A percentile compares a stretch with the other conserved stretches of the same genome.
Conservation (phyloP, 495 filamentous ascomycete genomes). For the Cercophora newfieldiana region DNA sequence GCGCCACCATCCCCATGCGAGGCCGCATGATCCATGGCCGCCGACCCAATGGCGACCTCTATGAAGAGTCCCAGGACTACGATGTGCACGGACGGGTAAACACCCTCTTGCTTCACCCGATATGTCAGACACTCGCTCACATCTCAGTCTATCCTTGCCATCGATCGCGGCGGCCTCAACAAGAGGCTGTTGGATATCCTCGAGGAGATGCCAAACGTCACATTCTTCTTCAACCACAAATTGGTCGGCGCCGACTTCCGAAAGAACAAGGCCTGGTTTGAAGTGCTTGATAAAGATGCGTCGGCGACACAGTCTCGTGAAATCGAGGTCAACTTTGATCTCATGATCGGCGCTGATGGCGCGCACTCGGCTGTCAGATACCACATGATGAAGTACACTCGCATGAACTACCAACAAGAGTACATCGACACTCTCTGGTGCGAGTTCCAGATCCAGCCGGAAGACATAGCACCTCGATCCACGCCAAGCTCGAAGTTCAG, state of each 20-base stretch:
- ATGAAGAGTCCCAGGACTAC: slow-evolving; percentile 81
- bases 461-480: slow-evolving; percentile 26
- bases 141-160: slow-evolving; percentile 48
- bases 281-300: slow-evolving; percentile 46
- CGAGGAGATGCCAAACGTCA: slow-evolving; percentile 80
- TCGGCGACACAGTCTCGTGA: slow-evolving; percentile 39
- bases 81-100: slow-evolving; percentile 84
- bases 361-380: slow-evolving; percentile 88
- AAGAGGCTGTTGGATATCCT: slow-evolving; percentile 83
- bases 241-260: slow-evolving; percentile 83
- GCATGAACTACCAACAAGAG: slow-evolving; percentile 88
- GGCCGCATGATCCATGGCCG: slow-evolving; percentile 96
- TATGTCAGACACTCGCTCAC: slow-evolving; percentile 9
- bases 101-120: background rate
- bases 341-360: slow-evolving; percentile 93
- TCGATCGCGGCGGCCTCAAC: slow-evolving; percentile 81
- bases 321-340: slow-evolving; percentile 80
- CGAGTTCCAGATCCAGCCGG: slow-evolving; percentile 77
- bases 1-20: slow-evolving; percentile 83
- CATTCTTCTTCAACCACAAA: slow-evolving; percentile 87
- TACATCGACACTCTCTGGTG: slow-evolving; percentile 98
- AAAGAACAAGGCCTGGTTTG: slow-evolving; percentile 82
- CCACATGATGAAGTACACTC: slow-evolving; percentile 89
- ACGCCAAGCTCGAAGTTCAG: slow-evolving; percentile 60
- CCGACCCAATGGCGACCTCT: slow-evolving; percentile 61